These are phyloP conservation scores for Metarhizium brunneum DNA, from an alignment of 2,329 filamentous ascomycete genomes.

Conservation along the genomic window DNA sequence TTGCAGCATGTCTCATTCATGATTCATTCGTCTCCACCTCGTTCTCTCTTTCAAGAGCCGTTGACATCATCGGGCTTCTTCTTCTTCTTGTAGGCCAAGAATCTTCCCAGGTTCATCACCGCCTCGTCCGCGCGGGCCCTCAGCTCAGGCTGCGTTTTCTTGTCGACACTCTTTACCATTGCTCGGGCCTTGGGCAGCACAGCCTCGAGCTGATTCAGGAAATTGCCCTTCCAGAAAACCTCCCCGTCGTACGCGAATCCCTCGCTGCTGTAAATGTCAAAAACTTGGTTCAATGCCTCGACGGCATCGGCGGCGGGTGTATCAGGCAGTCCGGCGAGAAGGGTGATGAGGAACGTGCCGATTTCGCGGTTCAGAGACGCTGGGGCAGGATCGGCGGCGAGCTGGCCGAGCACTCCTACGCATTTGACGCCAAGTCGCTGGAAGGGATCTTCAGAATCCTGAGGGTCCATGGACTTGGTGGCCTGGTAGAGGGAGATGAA, in stretches of 20 bases:
- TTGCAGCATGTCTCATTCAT: neutral
- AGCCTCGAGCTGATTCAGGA: conserved; percentile 49
- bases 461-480: conserved; percentile 28
- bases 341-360: conserved; percentile 51
- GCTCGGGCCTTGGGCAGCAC: conserved; percentile 43
- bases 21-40: neutral
- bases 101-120: conserved; percentile 49
- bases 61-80: conserved; percentile 27
- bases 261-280: conserved; percentile 59
- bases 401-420: conserved; percentile 55
- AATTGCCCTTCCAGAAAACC: conserved; percentile 55
- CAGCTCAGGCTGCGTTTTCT: conserved; percentile 46
- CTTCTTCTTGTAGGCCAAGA: conserved; percentile 57
- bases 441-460: conserved; percentile 41
- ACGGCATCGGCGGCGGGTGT: conserved; percentile 48
- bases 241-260: conserved; percentile 45
- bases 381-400: conserved; percentile 47
- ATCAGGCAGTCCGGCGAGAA: conserved; percentile 41
- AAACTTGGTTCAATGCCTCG: conserved; percentile 57
- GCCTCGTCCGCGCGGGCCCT: conserved; percentile 51
- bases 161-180: conserved; percentile 52
- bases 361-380: conserved; percentile 50
- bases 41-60: neutral
- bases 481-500: conserved; percentile 59
- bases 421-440: conserved; percentile 56